Evolutionary conservation across 1,284 basidiomycete species (phyloP), one percentile per base, ranked within the genome.

Genomic region (Irpex lacteus): DNA sequence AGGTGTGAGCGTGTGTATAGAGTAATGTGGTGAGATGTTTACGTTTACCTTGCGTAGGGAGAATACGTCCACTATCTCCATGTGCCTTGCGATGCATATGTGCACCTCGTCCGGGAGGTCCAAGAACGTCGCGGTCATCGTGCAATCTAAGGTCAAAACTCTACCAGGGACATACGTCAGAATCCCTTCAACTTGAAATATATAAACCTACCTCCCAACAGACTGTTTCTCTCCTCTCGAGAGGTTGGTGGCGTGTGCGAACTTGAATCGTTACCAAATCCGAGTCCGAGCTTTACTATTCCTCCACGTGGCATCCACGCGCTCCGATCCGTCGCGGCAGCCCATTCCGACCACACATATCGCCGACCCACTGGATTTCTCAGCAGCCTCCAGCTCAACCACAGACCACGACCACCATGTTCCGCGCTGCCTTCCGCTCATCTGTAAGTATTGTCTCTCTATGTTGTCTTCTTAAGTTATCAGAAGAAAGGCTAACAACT

Each of bases 41-140:
- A 73, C 74, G 57, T 5, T 34, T 50, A 73, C 74, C 71, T 70
- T 60, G 32, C 71, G 65, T 1, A 74, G 26, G 4, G 49, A 19
- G 2, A 72, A n/a, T 1, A 75, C 60, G 53, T 72, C 71, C 5
- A 56, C 34, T 0, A 72, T 18, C 1, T 67, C 65, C 2, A 71
- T 49, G 15, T 65, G 63, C 2, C 63, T 63, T 5, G 68, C 34
- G 5, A 74, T 69, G 8, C 70, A 66, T 3, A 74, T 66, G 9
- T 72, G 55, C 2, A 75, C 62, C 55, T 75, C 74, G 60, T 63
- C 66, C 4, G 73, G 72, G 8, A 73, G 57, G 13, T 36, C 34
- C 38, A 63, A 19, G 26, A 64, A 54, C 38, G 40, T 9, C 19
- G 55, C 38, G 15, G 50, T 59, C 32, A 40, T 18, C 15, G 1